phyloP scores from a whole-genome alignment of 139 green algal species.

The Astrephomene gubernaculifera region DNA sequence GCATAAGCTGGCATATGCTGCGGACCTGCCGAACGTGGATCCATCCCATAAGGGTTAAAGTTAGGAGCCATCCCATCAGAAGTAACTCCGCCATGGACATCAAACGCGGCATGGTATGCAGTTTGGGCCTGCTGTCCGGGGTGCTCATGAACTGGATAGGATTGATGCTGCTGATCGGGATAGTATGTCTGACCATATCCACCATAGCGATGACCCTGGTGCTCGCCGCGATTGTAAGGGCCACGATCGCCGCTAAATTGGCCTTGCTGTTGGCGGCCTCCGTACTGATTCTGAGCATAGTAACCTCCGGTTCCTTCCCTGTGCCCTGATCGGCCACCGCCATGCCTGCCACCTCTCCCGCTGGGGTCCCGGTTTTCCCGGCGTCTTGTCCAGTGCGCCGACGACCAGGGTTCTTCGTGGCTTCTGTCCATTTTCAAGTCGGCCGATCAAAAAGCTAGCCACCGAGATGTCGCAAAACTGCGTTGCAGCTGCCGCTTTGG shows the following conservation, averaged over 20 bases:
- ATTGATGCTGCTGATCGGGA: conserved; percentile 3
- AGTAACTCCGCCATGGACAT: too few relatives aligned
- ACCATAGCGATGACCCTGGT: not conserved
- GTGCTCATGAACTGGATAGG: not conserved
- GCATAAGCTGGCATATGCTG: not conserved
- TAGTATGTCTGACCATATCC: not conserved
- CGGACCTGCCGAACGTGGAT: not conserved
- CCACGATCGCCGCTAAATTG: not conserved
- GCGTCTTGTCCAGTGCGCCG: not conserved
- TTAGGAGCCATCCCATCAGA: too few relatives aligned
- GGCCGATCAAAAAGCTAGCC: too few relatives aligned
- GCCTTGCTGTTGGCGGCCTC: conserved; percentile 9
- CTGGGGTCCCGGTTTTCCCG: not conserved
- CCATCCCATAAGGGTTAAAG: too few relatives aligned
- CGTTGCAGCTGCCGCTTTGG: not conserved
- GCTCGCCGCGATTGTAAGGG: not conserved
- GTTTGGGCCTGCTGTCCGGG: not conserved
- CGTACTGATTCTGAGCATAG: not conserved
- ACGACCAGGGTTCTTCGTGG: not conserved
- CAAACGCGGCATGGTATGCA: too few relatives aligned
- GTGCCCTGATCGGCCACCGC: not conserved
- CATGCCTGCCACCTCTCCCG: not conserved
- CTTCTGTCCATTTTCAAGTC: not conserved
- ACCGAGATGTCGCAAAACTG: too few relatives aligned
- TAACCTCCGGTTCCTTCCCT: not conserved